Base-by-base conservation (phyloP, 495 filamentous ascomycete genomes). In the Melanomma pulvis-pyrius region DNA sequence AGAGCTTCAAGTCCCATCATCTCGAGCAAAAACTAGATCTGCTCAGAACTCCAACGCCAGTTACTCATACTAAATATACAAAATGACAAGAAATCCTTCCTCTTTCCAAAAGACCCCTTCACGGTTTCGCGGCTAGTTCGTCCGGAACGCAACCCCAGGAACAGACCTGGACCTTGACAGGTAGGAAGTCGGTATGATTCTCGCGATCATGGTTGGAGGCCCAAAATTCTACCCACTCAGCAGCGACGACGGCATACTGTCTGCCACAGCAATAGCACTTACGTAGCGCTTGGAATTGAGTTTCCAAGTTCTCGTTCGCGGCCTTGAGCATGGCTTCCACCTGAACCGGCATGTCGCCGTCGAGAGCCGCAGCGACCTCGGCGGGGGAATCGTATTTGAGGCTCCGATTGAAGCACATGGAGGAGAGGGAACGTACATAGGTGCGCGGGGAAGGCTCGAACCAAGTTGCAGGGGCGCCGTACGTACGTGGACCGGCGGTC, bases 101-200 rank as follows among this genome's bases (percentile, higher is more conserved):
- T 34, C 5, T 34, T 34, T 4, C 30, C 30, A 4, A n/a, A 4
- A 4, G 30, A 5, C 30, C 30, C 39, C 2, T 15, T 44, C 39
- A 44, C 3, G 39, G 39, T 15, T 44, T 44, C 5, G 39, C 17
- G n/a, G 39, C 39, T 44, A 44, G 39, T 15, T 44, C 39, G n/a
- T 44, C 39, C 8, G 39, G 39, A 15, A 44, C 61, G 36, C 61
- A 64, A 11, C 26, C 51, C 61, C 61, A 64, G 7, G 61, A 64
- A 34, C 61, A 64, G 22, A 64, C 61, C 61, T 57, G 7, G 15
- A 57, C 34, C 36, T 46, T 50, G 21, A 49, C 28, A 17, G 49
- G 49, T 36, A 57, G 0, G 24, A 8, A 53, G 22, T 61, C n/a
- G 39, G 1, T 4, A 13, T 30, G 30, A 34, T 25, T 4, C 9